Percentiles rank a stretch among this genome's conserved stretches.
These are phyloP conservation scores for Pueraria montana DNA, from an alignment of 306 rosid species.

Conservation along the genomic window DNA sequence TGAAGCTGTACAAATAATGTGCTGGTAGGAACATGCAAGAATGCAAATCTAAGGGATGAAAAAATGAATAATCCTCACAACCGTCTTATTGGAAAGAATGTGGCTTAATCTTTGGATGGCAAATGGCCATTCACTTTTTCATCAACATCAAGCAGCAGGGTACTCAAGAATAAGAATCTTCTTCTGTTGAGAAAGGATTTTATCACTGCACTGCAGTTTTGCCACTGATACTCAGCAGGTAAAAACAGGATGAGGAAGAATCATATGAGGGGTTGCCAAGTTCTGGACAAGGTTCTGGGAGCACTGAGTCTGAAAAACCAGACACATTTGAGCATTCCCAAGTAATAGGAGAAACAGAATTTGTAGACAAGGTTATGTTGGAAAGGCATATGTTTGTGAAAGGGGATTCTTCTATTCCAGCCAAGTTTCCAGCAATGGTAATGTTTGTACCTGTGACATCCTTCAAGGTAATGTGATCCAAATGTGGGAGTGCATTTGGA, in stretches of 20 bases:
- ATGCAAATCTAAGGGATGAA: slow-evolving; percentile 68
- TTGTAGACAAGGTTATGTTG: slow-evolving; percentile 74
- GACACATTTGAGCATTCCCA: slow-evolving; percentile 91
- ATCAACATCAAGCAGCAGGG: slow-evolving; percentile 44
- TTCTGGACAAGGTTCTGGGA: slow-evolving; percentile 83
- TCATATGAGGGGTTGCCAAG: slow-evolving; percentile 55
- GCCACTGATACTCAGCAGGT: slow-evolving; percentile 54
- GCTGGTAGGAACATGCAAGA: slow-evolving; percentile 76
- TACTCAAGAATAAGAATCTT: slow-evolving; percentile 49
- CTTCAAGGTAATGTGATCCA: slow-evolving; percentile 72
- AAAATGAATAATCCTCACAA: slow-evolving; percentile 63
- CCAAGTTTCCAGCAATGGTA: slow-evolving; percentile 74
- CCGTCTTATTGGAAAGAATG: slow-evolving; percentile 83
- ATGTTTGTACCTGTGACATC: slow-evolving; percentile 77
- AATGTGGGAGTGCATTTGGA: slow-evolving; percentile 82
- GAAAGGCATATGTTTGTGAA: slow-evolving; percentile 84
- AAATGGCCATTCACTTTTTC: slow-evolving; percentile 51
- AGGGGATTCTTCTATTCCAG: slow-evolving; percentile 87
- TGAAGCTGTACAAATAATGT: slow-evolving; percentile 96
- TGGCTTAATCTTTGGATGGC: slow-evolving; percentile 57
- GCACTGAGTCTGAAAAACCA: slow-evolving; percentile 80
- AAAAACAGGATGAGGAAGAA: slow-evolving; percentile 70
- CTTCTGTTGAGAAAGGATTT: slow-evolving; percentile 49
- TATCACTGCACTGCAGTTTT: slow-evolving; percentile 64
- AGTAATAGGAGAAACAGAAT: slow-evolving; percentile 57